Evolutionary conservation across 1,284 basidiomycete species (phyloP), one percentile per base, ranked within the genome.

Genomic region (Schizophyllum amplum): DNA sequence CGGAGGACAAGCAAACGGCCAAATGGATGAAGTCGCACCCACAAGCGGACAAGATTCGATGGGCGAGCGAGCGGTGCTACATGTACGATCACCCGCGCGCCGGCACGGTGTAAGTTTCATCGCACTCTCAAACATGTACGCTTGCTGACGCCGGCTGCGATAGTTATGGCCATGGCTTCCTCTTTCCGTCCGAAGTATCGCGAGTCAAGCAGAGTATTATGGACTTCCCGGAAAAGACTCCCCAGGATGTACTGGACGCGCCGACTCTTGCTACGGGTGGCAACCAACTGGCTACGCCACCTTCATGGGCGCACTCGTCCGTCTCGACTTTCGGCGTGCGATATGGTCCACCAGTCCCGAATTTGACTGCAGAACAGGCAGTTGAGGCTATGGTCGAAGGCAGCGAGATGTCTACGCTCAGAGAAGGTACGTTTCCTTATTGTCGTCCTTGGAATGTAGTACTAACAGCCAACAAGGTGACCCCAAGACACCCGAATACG

Each of bases 51-150:
- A 80, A 87, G 62, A 84, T 99, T 46, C 82, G 92, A 55, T 98
- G 94, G 94, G 80, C 82, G 25, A 89, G 91, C 64, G 96, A 99
- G 68, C 83, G 87, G 24, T 98, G 96, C 71, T 98, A 93, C 92
- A 94, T 99, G 63, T 98, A 99, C 72, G 96, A 99, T 70, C 95
- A 98, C 72, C 96, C 96, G 0, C 88, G 93, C 55, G 85, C 90
- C 2, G 87, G 90, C 52, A 98, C 95, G 21, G 92, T 94, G 83
- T 92, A 76, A 67, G 88, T 75, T 55, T 60, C 58, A 49, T 51
- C 52, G n/a, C 52, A 46, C 53, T 27, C 51, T 20, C 53, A 61
- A 24, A 52, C 46, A 55, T 58, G 68, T 24, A 62, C 33, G 54
- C 49, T 51, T 49, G 25, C 56, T 56, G 54, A 24, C 52, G 26